Evolutionary conservation across 805 yeast species (phyloP).

Genomic region (Candida germanica): DNA sequence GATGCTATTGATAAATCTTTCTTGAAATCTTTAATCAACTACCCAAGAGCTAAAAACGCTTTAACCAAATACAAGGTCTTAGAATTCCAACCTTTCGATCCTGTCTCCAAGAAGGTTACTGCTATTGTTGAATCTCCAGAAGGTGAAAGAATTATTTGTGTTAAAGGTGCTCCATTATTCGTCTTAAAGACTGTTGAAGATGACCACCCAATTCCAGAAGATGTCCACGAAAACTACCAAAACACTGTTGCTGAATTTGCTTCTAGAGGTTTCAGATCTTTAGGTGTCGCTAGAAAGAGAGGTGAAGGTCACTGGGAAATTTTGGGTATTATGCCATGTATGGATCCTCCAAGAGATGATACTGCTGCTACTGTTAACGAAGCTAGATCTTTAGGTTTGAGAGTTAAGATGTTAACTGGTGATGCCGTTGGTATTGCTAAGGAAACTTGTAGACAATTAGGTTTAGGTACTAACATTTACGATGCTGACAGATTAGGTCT

Average conservation of each 20-base stretch:
- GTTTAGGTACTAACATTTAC: slow-evolving; percentile 93
- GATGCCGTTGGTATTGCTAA: slow-evolving; percentile 99
- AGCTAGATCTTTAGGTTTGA: slow-evolving; percentile 87
- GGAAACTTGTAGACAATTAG: slow-evolving; percentile 97
- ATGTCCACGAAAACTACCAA: slow-evolving; percentile 89
- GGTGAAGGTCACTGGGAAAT: slow-evolving; percentile 99
- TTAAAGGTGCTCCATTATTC: slow-evolving; percentile 97
- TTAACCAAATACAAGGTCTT: slow-evolving; percentile 90
- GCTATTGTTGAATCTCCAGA: slow-evolving; percentile 95
- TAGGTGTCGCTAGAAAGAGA: slow-evolving; percentile 98
- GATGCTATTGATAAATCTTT: slow-evolving; percentile 97
- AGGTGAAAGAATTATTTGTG: slow-evolving; percentile 93
- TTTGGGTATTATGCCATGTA: slow-evolving; percentile 96
- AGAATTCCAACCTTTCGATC: slow-evolving; percentile 97
- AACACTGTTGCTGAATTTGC: slow-evolving; percentile 97
- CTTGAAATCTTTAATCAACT: slow-evolving; percentile 80
- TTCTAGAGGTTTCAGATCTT: slow-evolving; percentile 96
- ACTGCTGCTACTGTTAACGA: slow-evolving; percentile 92
- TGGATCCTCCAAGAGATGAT: slow-evolving; percentile 99
- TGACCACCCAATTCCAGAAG: slow-evolving; percentile 95
- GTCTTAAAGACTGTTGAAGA: slow-evolving; percentile 95
- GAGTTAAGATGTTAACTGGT: slow-evolving; percentile 98
- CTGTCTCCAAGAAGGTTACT: slow-evolving; percentile 94
- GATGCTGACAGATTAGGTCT: slow-evolving; percentile 96
- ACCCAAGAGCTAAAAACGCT: slow-evolving; percentile 92